phyloP scores from a whole-genome alignment of 2,329 filamentous ascomycete genomes.

The Penicillium sp. region DNA sequence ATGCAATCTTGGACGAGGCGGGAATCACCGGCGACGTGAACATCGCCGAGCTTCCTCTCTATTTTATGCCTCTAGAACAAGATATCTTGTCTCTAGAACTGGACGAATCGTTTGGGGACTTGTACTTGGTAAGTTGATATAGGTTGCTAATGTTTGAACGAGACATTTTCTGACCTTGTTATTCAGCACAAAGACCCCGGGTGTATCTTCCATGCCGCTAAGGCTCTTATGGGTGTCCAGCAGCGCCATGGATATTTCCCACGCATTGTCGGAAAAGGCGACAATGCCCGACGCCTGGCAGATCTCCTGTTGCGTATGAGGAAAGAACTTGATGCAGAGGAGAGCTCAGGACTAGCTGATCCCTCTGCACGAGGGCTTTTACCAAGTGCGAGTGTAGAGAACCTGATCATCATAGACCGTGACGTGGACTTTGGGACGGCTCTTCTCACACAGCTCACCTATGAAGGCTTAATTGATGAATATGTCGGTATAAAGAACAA shows the following conservation, averaged over 20 bases:
- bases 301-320: conserved; percentile 89
- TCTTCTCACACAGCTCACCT: conserved; percentile 90
- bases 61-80: conserved; percentile 87
- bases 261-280: conserved; percentile 90
- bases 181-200: conserved; percentile 77
- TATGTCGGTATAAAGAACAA: conserved; percentile 89
- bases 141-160: neutral
- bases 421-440: conserved; percentile 92
- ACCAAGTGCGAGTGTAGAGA: conserved; percentile 85
- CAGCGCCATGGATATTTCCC: conserved; percentile 91
- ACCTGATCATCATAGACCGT: conserved; percentile 89
- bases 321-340: conserved; percentile 82
- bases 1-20: conserved; percentile 86
- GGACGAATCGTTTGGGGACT: conserved; percentile 78
- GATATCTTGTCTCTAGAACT: conserved; percentile 90
- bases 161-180: neutral
- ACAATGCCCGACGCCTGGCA: conserved; percentile 84
- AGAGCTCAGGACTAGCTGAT: conserved; percentile 59
- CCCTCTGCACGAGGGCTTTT: conserved; percentile 64
- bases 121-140: conserved; percentile 66
- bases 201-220: conserved; percentile 82
- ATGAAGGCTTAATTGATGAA: conserved; percentile 94
- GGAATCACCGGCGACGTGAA: conserved; percentile 91
- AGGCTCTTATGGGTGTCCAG: conserved; percentile 91
- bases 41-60: conserved; percentile 80